Conservation (phyloP, 129 eudicot species). For the Flaveria ramosissima region DNA sequence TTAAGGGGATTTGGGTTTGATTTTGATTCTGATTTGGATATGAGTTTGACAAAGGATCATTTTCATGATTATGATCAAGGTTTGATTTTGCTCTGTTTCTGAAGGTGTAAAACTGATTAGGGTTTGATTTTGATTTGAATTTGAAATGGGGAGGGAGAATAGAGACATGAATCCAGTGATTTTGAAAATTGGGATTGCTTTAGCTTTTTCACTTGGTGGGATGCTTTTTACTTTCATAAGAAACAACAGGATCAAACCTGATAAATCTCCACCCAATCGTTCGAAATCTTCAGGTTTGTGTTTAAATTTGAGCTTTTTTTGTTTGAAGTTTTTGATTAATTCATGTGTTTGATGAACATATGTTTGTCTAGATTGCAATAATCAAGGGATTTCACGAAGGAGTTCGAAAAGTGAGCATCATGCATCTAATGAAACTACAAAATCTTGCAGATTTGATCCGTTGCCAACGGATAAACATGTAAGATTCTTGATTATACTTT, state of each 20-base stretch:
- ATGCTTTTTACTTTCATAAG: slow-evolving; percentile 38
- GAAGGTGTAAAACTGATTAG: slow-evolving; percentile 16
- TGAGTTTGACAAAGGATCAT: neutral
- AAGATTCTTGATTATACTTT: slow-evolving; percentile 25
- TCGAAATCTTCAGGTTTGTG: neutral
- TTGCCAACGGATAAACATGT: slow-evolving; percentile 38
- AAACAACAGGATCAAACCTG: neutral
- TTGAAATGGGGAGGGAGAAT: slow-evolving; percentile 42
- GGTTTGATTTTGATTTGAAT: slow-evolving; percentile 1
- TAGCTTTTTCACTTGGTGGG: slow-evolving; percentile 74
- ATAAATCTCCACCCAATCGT: neutral
- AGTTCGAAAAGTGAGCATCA: slow-evolving; percentile 6
- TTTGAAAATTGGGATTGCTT: slow-evolving; percentile 69
- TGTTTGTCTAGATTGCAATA: slow-evolving; percentile 4
- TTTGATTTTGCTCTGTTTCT: neutral
- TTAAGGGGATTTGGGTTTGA: neutral
- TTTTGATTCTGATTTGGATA: neutral
- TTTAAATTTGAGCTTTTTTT: neutral
- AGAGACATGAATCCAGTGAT: slow-evolving; percentile 46
- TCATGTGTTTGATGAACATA: neutral
- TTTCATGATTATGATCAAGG: neutral
- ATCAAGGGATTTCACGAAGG: neutral
- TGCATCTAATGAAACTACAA: slow-evolving; percentile 20
- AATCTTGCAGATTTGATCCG: slow-evolving; percentile 32
- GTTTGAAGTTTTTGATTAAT: neutral